A percentile compares a stretch with the other conserved stretches of the same genome.
These are phyloP conservation scores for Termitomyces sp. DNA, from an alignment of 768 basidiomycete genomes.

Conservation along the genomic window DNA sequence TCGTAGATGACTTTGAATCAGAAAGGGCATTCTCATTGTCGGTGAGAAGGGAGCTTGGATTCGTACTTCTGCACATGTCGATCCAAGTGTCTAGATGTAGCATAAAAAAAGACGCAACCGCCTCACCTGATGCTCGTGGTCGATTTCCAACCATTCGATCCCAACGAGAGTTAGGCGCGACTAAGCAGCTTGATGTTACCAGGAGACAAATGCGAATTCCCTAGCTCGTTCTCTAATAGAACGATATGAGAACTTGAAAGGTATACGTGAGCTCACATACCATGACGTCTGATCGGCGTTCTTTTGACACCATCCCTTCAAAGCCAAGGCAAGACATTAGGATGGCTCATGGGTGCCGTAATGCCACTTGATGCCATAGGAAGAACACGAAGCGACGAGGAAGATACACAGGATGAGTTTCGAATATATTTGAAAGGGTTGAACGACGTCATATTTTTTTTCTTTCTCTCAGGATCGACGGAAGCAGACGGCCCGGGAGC, in stretches of 20 bases:
- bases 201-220: too few species aligned
- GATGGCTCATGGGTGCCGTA: constrained; percentile 39
- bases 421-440: neutral
- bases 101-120: too few species aligned
- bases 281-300: constrained; percentile 4
- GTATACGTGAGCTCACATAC: constrained; percentile 18
- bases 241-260: constrained; percentile 32
- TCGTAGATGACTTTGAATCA: constrained; percentile 22
- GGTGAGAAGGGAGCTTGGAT: constrained; percentile 63
- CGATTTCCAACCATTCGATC: too few species aligned
- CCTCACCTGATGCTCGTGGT: too few species aligned
- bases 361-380: constrained; percentile 38
- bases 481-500: constrained; percentile 27
- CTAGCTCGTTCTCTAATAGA: too few species aligned
- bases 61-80: too few species aligned
- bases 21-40: constrained; percentile 45
- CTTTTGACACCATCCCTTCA: constrained; percentile 24
- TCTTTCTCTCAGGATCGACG: constrained; percentile 19
- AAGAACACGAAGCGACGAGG: constrained; percentile 22
- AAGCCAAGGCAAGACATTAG: constrained; percentile 27
- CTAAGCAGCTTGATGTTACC: too few species aligned
- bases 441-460: too few species aligned
- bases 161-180: too few species aligned
- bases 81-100: too few species aligned
- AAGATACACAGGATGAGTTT: constrained; percentile 26